These are phyloP conservation scores for Metschnikowia kofuensis DNA, from an alignment of 805 yeast species.

Conservation along the genomic window DNA sequence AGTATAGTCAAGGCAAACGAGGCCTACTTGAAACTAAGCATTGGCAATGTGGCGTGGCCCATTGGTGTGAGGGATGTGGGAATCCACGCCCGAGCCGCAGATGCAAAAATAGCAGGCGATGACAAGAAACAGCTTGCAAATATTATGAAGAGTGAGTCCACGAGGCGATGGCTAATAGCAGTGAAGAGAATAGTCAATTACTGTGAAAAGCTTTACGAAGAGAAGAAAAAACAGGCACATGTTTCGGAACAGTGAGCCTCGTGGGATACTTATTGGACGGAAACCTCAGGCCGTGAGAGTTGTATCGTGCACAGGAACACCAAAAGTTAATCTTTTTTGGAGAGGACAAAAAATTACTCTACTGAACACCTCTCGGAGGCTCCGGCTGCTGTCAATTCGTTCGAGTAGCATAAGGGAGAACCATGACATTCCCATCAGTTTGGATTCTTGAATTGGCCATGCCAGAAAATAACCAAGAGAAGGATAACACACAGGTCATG, in stretches of 20 bases:
- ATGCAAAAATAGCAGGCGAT: slow-evolving; percentile 52
- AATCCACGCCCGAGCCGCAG: slow-evolving; percentile 72
- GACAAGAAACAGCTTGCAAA: slow-evolving; percentile 49
- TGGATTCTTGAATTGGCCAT: too few relatives aligned
- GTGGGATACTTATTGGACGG: not conserved
- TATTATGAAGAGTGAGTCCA: slow-evolving; percentile 73
- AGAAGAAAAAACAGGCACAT: not conserved
- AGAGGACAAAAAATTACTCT: too few relatives aligned
- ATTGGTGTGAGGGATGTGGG: slow-evolving; percentile 79
- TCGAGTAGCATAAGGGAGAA: too few relatives aligned
- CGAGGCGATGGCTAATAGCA: slow-evolving; percentile 74
- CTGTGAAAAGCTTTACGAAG: slow-evolving; percentile 9
- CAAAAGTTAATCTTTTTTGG: too few relatives aligned
- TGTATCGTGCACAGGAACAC: too few relatives aligned
- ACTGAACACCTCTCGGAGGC: too few relatives aligned
- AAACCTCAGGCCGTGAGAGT: too few relatives aligned
- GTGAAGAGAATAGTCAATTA: slow-evolving; percentile 64
- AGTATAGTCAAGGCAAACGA: slow-evolving; percentile 58
- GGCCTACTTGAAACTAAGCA: slow-evolving; percentile 68
- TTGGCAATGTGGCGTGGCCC: slow-evolving; percentile 92
- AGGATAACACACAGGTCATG: too few relatives aligned
- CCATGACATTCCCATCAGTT: too few relatives aligned
- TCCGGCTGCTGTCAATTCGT: too few relatives aligned
- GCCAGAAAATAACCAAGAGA: too few relatives aligned
- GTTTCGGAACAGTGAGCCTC: not conserved